Conservation (phyloP, 2,329 filamentous ascomycete genomes). For the Pseudofabraea citricarpa region DNA sequence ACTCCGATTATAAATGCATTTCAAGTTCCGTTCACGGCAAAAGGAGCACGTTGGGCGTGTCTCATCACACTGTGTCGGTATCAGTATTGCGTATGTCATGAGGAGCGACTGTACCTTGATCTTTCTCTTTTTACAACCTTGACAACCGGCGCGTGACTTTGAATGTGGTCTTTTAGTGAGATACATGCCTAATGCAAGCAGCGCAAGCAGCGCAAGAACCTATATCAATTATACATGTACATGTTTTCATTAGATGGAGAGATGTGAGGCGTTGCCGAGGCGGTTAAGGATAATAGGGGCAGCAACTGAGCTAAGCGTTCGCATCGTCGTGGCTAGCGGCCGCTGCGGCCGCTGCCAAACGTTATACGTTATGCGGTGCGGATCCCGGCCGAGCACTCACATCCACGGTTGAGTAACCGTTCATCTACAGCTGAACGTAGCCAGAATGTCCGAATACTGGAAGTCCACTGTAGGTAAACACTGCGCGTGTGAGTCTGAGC, state of each 20-base stretch:
- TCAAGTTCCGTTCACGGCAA: not conserved
- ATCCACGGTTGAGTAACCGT: no score
- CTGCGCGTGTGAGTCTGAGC: not conserved
- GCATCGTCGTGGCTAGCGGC: no score
- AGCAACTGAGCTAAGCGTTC: no score
- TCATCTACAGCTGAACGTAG: not conserved
- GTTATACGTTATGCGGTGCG: no score
- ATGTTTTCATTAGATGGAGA: no score
- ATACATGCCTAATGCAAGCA: not conserved
- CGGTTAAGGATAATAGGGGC: no score
- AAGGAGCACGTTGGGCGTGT: not conserved
- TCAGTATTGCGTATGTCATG: not conserved
- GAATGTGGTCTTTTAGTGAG: conserved; percentile 1
- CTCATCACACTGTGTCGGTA: not conserved
- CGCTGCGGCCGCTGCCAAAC: no score
- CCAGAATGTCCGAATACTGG: conserved; percentile 91
- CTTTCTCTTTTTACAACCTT: conserved; percentile 1
- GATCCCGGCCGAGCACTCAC: no score
- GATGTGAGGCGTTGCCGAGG: no score
- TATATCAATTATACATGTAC: no score
- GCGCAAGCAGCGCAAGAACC: no score
- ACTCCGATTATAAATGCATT: not conserved
- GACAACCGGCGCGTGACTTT: not conserved
- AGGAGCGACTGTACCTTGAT: not conserved
- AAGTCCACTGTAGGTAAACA: conserved; percentile 70